Evolutionary conservation across 148 eudicot species (phyloP).

Genomic region (Vaccinium darrowii): DNA sequence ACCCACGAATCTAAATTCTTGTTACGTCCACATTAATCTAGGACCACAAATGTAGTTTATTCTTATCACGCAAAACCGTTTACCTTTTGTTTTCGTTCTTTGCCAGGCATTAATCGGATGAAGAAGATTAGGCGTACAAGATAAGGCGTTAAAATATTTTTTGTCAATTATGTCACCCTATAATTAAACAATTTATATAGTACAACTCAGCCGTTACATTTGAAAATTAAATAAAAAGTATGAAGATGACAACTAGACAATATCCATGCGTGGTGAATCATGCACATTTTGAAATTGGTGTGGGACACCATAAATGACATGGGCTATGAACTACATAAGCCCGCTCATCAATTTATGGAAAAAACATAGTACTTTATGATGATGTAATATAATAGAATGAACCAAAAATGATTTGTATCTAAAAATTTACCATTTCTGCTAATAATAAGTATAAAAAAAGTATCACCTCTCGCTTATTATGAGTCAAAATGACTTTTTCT

Average conservation of each 20-base stretch:
- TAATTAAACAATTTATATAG: neutral
- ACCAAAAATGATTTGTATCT: no score
- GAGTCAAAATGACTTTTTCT: no score
- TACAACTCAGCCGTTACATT: conserved; percentile 5
- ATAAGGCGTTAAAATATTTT: neutral
- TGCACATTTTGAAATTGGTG: neutral
- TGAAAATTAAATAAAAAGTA: neutral
- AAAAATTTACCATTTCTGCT: no score
- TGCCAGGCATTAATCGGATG: neutral
- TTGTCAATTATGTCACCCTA: neutral
- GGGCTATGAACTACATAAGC: no score
- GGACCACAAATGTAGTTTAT: neutral
- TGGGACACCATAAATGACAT: neutral
- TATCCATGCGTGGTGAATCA: neutral
- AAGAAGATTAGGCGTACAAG: neutral
- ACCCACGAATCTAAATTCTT: neutral
- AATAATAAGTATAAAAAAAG: no score
- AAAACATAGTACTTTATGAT: no score
- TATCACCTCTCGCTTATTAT: no score
- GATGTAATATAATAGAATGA: no score
- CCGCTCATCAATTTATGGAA: no score
- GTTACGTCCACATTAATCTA: neutral
- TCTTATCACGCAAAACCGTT: neutral
- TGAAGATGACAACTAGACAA: neutral
- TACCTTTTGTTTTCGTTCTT: neutral